Percentiles rank a stretch among this genome's conserved stretches.
Conservation (phyloP, 495 filamentous ascomycete species). For the Diplogelasinospora grovesii region DNA sequence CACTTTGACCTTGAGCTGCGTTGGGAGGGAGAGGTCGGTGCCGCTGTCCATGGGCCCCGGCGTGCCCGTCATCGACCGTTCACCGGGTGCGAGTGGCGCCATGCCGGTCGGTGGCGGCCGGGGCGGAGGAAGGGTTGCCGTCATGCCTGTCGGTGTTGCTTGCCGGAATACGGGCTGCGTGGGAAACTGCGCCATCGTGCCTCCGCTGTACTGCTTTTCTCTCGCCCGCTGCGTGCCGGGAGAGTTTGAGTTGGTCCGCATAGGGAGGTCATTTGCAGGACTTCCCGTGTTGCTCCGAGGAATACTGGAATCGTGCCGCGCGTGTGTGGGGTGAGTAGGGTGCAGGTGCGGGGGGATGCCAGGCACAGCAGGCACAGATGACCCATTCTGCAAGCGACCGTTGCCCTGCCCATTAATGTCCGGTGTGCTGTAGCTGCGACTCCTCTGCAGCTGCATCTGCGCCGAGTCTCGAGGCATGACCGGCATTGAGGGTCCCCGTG, state of each 20-base stretch:
- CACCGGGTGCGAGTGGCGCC: constrained; percentile 23
- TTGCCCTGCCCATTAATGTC: constrained; percentile 48
- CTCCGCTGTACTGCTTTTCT: constrained; percentile 23
- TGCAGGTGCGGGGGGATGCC: constrained; percentile 52
- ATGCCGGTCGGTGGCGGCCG: constrained; percentile 25
- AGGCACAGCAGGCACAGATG: constrained; percentile 45
- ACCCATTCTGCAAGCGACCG: constrained; percentile 25
- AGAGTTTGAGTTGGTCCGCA: constrained; percentile 47
- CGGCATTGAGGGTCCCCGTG: constrained; percentile 75
- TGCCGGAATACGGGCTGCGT: constrained; percentile 40
- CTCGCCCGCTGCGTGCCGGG: constrained; percentile 39
- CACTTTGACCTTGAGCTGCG: constrained; percentile 91
- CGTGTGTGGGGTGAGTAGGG: constrained; percentile 44
- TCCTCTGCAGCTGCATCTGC: constrained; percentile 51
- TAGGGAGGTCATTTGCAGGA: constrained; percentile 43
- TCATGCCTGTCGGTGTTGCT: constrained; percentile 31
- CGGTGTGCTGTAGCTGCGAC: constrained; percentile 56
- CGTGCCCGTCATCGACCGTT: constrained; percentile 17
- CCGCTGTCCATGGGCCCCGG: constrained; percentile 29
- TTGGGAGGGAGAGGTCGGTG: constrained; percentile 55
- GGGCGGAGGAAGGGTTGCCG: constrained; percentile 22
- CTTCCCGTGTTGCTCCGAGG: constrained; percentile 48
- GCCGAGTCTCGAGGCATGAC: constrained; percentile 56
- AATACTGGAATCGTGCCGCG: constrained; percentile 43
- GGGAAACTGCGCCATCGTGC: constrained; percentile 42